phyloP scores from a whole-genome alignment of 2,329 filamentous ascomycete genomes.

The Diaporthe velutina region DNA sequence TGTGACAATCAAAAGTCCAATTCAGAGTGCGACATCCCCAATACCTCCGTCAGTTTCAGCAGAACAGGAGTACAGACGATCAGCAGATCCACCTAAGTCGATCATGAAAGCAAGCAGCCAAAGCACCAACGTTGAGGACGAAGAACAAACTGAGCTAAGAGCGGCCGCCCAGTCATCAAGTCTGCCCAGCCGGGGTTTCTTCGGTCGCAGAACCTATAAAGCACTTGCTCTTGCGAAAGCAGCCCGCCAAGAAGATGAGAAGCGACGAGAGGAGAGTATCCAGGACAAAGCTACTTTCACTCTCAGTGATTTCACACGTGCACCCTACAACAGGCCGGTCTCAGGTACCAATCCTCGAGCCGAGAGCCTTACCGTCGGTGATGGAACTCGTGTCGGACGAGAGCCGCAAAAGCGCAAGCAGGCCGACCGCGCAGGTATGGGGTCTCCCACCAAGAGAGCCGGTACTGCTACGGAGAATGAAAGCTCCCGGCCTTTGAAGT shows the following conservation, averaged over 20 bases:
- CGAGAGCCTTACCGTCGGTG: background rate
- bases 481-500: background rate
- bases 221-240: background rate
- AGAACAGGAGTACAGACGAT: slow-evolving; percentile 34
- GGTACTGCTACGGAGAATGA: background rate
- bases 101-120: slow-evolving; percentile 34
- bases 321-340: slow-evolving; percentile 36
- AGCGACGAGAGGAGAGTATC: background rate
- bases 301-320: slow-evolving; percentile 19
- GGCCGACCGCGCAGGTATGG: background rate
- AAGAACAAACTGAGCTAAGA: background rate
- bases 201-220: background rate
- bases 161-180: background rate
- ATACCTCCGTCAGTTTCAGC: slow-evolving; percentile 31
- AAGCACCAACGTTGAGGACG: background rate
- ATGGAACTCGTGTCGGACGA: background rate
- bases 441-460: background rate
- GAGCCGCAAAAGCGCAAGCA: slow-evolving; percentile 25
- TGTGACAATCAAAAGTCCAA: slow-evolving; percentile 36
- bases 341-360: background rate
- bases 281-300: background rate
- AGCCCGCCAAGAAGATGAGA: background rate
- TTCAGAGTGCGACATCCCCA: slow-evolving; percentile 18
- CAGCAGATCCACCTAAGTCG: slow-evolving; percentile 29
- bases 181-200: background rate